Evolutionary conservation across 306 rosid genomes (phyloP), one percentile per base, ranked within the genome.

Genomic region (Macrotyloma uniflorum): DNA sequence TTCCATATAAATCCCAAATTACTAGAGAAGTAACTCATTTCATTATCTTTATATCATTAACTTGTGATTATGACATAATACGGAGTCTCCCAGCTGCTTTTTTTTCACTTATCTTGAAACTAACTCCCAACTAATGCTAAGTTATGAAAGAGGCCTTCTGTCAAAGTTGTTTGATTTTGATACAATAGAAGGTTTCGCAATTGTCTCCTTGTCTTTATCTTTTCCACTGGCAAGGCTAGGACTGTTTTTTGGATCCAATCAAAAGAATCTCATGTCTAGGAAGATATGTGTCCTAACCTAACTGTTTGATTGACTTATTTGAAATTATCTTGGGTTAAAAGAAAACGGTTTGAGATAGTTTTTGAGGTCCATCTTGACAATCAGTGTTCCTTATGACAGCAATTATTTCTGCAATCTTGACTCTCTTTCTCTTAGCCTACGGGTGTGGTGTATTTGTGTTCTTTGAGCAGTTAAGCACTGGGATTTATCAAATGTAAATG

Each of bases 331-430:
- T 78, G 33, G 53, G 35, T 57, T 38, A 72, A 72, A 67, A 32
- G 45, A 47, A 43, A 43, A 53, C 35, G 19, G 45, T 55, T 67
- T 58, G 30, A 50, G 45, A 49, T 28, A 19, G 30, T 49, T 35
- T 66, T 59, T 40, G 55, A 57, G 28, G 49, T 19, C 30, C 66
- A 61, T 57, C 20, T 67, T 49, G 77, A 75, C 35, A 79, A 22
- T 16, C 80, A 67, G 38, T 62, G 16, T 57, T 83, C 45, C 74
- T 15, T 26, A 33, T 47, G 32, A 68, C 58, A 32, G 1, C 28
- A 68, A 67, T 67, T 75, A 69, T 75, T 46, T 45, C n/a, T 83
- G 58, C 70, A 50, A 45, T 49, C 58, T 45, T 50, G 12, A 19
- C 22, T 33, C 8, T 13, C 5, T 16, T 24, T 19, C 59, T 38